phyloP scores from a whole-genome alignment of 148 eudicot species.

The Persicaria maculosa region DNA sequence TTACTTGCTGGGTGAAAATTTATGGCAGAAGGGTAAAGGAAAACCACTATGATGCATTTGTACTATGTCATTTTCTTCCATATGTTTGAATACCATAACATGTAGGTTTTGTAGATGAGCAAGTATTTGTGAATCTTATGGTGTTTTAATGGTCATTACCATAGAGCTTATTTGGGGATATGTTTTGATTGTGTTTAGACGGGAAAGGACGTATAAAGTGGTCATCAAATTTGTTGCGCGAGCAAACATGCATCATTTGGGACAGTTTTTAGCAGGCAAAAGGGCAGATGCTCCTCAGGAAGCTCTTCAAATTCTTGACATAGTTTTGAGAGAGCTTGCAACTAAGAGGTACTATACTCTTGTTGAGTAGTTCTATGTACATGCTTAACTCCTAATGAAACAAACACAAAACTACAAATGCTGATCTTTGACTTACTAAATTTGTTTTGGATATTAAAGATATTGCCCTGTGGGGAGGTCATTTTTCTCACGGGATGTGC shows the following conservation, averaged over 20 bases:
- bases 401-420: background rate
- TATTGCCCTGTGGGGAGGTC: conserved; percentile 59
- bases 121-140: background rate
- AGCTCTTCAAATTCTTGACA: conserved; percentile 57
- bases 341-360: conserved; percentile 31
- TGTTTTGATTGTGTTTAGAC: conserved; percentile 21
- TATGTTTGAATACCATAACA: background rate
- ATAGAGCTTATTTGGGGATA: background rate
- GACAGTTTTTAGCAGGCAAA: conserved; percentile 59
- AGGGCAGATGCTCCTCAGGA: conserved; percentile 61
- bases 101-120: background rate
- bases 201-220: conserved; percentile 52
- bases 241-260: conserved; percentile 54
- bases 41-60: background rate
- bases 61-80: background rate
- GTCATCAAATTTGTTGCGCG: conserved; percentile 53
- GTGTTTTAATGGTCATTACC: background rate
- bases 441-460: conserved; percentile 20
- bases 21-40: background rate
- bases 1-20: background rate
- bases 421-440: conserved; percentile 11
- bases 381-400: background rate
- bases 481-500: conserved; percentile 51
- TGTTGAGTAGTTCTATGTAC: background rate
- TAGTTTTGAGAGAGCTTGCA: conserved; percentile 60